Percentiles rank a stretch among this genome's conserved stretches.
Conservation (phyloP, 805 yeast genomes). For the Yamadazyma laniorum region DNA sequence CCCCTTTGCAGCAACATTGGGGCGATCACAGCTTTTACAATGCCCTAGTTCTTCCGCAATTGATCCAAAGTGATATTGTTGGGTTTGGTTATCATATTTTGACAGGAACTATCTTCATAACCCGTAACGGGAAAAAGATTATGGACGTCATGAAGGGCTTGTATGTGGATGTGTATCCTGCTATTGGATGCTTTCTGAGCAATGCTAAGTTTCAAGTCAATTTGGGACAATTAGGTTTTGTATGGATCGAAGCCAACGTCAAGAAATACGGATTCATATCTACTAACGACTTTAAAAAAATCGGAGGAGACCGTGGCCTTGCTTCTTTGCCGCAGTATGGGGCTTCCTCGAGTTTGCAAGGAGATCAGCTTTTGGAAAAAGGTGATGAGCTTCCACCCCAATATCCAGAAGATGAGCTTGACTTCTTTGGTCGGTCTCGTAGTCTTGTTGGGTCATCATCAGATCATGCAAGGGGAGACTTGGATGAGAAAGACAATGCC, state of each 20-base stretch:
- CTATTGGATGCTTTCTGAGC: constrained; percentile 49
- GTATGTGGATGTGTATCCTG: constrained; percentile 51
- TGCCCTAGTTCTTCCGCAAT: constrained; percentile 50
- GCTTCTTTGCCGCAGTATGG: constrained; percentile 44
- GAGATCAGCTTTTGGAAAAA: constrained; percentile 60
- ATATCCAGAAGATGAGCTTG: constrained; percentile 62
- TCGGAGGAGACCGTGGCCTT: constrained; percentile 38
- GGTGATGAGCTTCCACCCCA: constrained; percentile 74
- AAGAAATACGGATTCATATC: constrained; percentile 57
- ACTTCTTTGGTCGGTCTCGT: constrained; percentile 53
- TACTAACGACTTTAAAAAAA: constrained; percentile 37
- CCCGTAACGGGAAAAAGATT: constrained; percentile 54
- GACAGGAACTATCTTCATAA: constrained; percentile 50
- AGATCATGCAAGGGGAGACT: constrained; percentile 14
- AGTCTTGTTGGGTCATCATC: constrained; percentile 31
- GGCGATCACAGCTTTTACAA: constrained; percentile 41
- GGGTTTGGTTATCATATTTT: constrained; percentile 53
- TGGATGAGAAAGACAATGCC: constrained; percentile 6
- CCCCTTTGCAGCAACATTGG: constrained; percentile 43
- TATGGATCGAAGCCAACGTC: constrained; percentile 51
- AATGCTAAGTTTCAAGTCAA: constrained; percentile 44
- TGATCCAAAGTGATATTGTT: constrained; percentile 51
- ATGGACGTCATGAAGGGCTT: constrained; percentile 51
- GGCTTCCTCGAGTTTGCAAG: constrained; percentile 25
- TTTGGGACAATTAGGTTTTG: constrained; percentile 45